phyloP scores from a whole-genome alignment of 768 basidiomycete species.

The Wakefieldia striispora region DNA sequence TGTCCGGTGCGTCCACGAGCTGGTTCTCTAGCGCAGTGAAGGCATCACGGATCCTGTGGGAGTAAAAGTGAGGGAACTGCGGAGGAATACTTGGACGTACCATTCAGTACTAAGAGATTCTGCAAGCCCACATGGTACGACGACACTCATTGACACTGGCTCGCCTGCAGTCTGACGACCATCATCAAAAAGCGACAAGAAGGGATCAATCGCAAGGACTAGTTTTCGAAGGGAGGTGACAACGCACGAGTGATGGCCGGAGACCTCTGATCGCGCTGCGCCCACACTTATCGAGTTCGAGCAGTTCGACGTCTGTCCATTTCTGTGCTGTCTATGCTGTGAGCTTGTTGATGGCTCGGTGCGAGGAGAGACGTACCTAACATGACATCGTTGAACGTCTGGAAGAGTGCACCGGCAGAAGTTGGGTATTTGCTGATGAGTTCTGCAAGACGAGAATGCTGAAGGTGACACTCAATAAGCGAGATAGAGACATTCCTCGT shows the following conservation, averaged over 20 bases:
- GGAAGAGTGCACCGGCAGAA: conserved; percentile 60
- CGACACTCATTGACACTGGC: conserved; percentile 33
- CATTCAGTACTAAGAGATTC: conserved; percentile 65
- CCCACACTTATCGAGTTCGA: conserved; percentile 55
- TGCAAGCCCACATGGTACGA: conserved; percentile 66
- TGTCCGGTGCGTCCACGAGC: conserved; percentile 30
- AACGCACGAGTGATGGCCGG: conserved; percentile 48
- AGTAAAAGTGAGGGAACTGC: neutral
- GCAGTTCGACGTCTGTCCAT: conserved; percentile 63
- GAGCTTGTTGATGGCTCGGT: neutral
- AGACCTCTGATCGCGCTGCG: conserved; percentile 61
- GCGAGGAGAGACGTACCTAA: conserved; percentile 42
- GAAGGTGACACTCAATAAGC: conserved; percentile 1
- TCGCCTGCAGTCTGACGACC: conserved; percentile 38
- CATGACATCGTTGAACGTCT: conserved; percentile 72
- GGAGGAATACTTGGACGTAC: conserved; percentile 35
- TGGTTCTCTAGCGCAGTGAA: conserved; percentile 45
- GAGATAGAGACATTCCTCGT: neutral
- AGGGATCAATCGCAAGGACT: neutral
- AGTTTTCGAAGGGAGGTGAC: neutral
- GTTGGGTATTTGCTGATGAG: conserved; percentile 60
- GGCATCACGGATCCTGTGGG: conserved; percentile 53
- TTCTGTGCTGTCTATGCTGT: conserved; percentile 55
- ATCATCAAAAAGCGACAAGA: too few species aligned
- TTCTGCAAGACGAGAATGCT: conserved; percentile 49